A percentile compares a stretch with the other conserved stretches of the same genome.
phyloP scores from a whole-genome alignment of 2,329 filamentous ascomycete species.

The Pestalotiopsis sp. region DNA sequence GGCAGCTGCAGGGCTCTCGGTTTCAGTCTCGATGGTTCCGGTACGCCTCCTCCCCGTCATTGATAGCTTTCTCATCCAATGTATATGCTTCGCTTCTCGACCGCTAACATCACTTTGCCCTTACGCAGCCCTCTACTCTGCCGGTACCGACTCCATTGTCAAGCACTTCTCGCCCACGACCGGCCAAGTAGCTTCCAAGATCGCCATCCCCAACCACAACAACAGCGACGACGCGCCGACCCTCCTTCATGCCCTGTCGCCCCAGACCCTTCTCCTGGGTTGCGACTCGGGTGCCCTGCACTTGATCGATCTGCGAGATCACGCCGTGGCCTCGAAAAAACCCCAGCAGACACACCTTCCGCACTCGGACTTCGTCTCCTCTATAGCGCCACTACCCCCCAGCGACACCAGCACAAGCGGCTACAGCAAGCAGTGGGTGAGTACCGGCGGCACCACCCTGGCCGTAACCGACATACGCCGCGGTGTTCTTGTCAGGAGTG shows the following conservation, averaged over 20 bases:
- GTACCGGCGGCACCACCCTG: constrained; percentile 87
- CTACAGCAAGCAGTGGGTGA: constrained; percentile 93
- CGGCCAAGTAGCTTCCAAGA: constrained; percentile 78
- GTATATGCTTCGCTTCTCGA: neutral
- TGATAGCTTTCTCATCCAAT: neutral
- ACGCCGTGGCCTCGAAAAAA: constrained; percentile 56
- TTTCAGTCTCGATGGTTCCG: constrained; percentile 77
- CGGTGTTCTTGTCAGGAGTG: constrained; percentile 84
- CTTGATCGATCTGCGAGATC: constrained; percentile 79
- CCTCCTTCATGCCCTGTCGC: constrained; percentile 80
- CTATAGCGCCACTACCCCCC: constrained; percentile 80
- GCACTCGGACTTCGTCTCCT: constrained; percentile 92
- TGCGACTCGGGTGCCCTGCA: constrained; percentile 91
- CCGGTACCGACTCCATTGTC: constrained; percentile 62
- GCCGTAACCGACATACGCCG: constrained; percentile 87
- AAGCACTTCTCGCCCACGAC: constrained; percentile 61
- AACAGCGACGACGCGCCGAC: constrained; percentile 71
- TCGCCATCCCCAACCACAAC: constrained; percentile 68
- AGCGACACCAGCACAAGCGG: constrained; percentile 82
- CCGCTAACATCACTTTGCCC: neutral
- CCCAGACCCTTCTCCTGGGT: constrained; percentile 84
- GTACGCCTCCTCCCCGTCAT: constrained; percentile 50
- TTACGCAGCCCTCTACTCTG: constrained; percentile 61
- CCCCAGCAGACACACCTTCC: constrained; percentile 82
- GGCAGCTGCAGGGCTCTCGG: constrained; percentile 85